These are phyloP conservation scores for Tetradesmus lagerheimii DNA, from an alignment of 139 green algal species.

Conservation along the genomic window DNA sequence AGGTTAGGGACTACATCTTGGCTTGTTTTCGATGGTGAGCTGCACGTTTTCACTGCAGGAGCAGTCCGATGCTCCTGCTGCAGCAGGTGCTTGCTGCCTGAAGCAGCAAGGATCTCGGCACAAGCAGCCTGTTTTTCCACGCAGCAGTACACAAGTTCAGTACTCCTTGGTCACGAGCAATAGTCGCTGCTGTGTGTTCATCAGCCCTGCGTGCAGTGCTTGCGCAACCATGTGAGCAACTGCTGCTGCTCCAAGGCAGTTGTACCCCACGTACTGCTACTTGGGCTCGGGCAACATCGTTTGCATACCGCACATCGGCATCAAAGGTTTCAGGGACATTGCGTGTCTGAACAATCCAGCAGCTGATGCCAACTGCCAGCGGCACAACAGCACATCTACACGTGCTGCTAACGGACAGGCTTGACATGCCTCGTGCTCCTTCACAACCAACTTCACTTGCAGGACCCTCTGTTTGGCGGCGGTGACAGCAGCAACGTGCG, in stretches of 20 bases:
- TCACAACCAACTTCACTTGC: not conserved
- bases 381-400: too few species aligned
- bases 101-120: not conserved
- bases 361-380: too few species aligned
- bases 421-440: not conserved
- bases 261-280: not conserved
- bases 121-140: not conserved
- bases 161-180: too few species aligned
- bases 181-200: too few species aligned
- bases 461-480: conserved; percentile 18
- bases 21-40: not conserved
- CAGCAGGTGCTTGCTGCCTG: not conserved
- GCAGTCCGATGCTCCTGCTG: not conserved
- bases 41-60: not conserved
- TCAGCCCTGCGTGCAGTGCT: too few species aligned
- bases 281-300: too few species aligned
- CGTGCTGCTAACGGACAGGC: too few species aligned
- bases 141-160: not conserved
- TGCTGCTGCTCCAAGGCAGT: not conserved
- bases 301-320: too few species aligned
- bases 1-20: not conserved
- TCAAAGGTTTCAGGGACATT: too few species aligned
- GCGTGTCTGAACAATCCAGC: too few species aligned
- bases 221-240: not conserved
- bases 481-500: conserved; percentile 8